A percentile compares a stretch with the other conserved stretches of the same genome.
Evolutionary conservation across 148 eudicot genomes (phyloP).

Genomic region (Fagopyrum tataricum): DNA sequence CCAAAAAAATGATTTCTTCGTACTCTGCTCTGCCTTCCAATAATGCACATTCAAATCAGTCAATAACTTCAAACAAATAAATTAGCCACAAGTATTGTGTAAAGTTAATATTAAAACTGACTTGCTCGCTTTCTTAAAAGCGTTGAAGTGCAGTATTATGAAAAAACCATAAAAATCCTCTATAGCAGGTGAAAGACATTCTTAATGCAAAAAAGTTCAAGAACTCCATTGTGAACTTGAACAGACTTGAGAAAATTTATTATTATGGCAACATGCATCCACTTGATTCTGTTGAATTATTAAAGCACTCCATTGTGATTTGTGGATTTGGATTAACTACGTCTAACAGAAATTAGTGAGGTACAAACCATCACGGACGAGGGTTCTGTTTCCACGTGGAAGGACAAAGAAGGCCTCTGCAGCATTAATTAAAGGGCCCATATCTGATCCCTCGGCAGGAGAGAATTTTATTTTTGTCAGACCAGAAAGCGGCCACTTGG

Average conservation of each 20-base stretch:
- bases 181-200: not conserved
- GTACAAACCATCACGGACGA: slow-evolving; percentile 59
- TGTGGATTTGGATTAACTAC: not conserved
- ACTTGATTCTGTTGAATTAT: not conserved
- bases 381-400: slow-evolving; percentile 57
- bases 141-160: not conserved
- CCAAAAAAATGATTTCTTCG: not conserved
- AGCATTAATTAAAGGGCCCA: slow-evolving; percentile 74
- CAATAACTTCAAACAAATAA: not conserved
- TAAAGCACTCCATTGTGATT: not conserved
- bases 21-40: not conserved
- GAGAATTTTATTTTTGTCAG: slow-evolving; percentile 49
- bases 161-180: not conserved
- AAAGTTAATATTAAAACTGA: not conserved
- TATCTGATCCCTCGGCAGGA: slow-evolving; percentile 51
- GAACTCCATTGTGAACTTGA: not conserved
- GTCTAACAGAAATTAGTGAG: not conserved
- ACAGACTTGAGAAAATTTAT: slow-evolving; percentile 1
- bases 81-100: not conserved
- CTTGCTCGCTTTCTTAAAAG: not conserved
- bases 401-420: slow-evolving; percentile 68
- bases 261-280: not conserved
- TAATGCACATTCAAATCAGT: not conserved
- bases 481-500: slow-evolving; percentile 79
- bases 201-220: not conserved